Conservation (phyloP, 257 asterid genomes). For the Forsythia viridissima region DNA sequence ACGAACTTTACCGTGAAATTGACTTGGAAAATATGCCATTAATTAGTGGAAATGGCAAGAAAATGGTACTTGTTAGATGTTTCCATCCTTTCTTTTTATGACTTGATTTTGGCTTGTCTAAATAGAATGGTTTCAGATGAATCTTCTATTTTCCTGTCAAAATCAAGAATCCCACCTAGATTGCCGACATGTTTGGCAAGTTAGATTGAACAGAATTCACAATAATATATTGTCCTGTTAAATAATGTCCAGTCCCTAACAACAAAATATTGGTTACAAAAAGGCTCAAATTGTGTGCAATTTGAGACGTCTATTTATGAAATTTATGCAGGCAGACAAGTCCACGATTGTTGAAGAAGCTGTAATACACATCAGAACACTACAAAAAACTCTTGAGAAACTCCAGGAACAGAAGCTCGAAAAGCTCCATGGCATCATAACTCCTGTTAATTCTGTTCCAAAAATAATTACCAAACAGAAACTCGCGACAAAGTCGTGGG, state of each 20-base stretch:
- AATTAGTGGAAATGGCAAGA: too few species aligned
- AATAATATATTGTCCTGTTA: too few species aligned
- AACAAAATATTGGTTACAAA: too few species aligned
- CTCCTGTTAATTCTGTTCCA: constrained; percentile 17
- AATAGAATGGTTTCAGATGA: neutral
- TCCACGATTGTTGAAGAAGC: constrained; percentile 77
- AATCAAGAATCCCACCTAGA: neutral
- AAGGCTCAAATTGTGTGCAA: neutral
- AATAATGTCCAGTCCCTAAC: too few species aligned
- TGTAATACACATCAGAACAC: constrained; percentile 41
- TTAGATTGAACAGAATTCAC: too few species aligned
- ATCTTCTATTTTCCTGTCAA: neutral
- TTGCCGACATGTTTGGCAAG: too few species aligned
- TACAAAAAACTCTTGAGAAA: constrained; percentile 35
- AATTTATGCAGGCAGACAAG: constrained; percentile 60
- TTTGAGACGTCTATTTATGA: neutral
- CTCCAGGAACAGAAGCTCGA: constrained; percentile 57
- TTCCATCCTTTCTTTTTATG: constrained; percentile 4
- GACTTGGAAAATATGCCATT: too few species aligned
- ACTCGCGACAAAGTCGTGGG: constrained; percentile 35
- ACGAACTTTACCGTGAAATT: too few species aligned
- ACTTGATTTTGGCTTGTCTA: neutral
- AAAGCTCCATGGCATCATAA: constrained; percentile 31
- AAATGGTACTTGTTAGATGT: too few species aligned
- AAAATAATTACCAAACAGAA: constrained; percentile 18